These are phyloP conservation scores for Bipolaris gigantea DNA, from an alignment of 2,329 filamentous ascomycete genomes.

Conservation along the genomic window DNA sequence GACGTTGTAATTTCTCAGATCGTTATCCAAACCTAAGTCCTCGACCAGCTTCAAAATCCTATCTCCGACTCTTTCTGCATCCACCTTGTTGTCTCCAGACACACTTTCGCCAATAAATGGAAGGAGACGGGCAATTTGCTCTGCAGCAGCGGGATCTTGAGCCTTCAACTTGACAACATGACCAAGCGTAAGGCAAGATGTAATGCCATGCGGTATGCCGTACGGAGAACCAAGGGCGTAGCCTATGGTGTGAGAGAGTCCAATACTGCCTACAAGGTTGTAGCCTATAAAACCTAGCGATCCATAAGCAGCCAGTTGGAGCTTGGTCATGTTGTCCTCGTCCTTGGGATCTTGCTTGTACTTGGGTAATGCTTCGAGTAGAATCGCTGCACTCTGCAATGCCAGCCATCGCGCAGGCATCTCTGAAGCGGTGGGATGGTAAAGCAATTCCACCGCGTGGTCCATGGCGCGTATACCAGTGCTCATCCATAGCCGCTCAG, in stretches of 20 bases:
- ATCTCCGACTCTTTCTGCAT: slow-evolving; percentile 51
- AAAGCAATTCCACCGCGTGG: slow-evolving; percentile 58
- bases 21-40: slow-evolving; percentile 49
- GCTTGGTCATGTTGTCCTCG: slow-evolving; percentile 53
- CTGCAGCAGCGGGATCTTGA: slow-evolving; percentile 48
- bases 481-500: slow-evolving; percentile 53
- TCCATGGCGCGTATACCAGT: slow-evolving; percentile 59
- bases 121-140: slow-evolving; percentile 50
- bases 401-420: slow-evolving; percentile 53
- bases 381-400: slow-evolving; percentile 49
- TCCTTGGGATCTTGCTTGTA: slow-evolving; percentile 52
- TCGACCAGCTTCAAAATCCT: slow-evolving; percentile 50
- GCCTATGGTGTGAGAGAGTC: slow-evolving; percentile 52
- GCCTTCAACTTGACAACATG: slow-evolving; percentile 59
- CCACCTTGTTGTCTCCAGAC: slow-evolving; percentile 47
- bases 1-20: slow-evolving; percentile 52
- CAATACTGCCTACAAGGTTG: slow-evolving; percentile 56
- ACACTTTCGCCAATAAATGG: slow-evolving; percentile 48
- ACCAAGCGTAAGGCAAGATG: slow-evolving; percentile 57
- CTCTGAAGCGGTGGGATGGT: slow-evolving; percentile 56
- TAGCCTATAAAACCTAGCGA: slow-evolving; percentile 55
- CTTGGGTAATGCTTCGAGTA: slow-evolving; percentile 54
- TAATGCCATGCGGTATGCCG: slow-evolving; percentile 59
- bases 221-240: slow-evolving; percentile 60
- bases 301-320: slow-evolving; percentile 57